Conservation (phyloP, 2,329 filamentous ascomycete genomes). For the Nannizziopsis barbatae region DNA sequence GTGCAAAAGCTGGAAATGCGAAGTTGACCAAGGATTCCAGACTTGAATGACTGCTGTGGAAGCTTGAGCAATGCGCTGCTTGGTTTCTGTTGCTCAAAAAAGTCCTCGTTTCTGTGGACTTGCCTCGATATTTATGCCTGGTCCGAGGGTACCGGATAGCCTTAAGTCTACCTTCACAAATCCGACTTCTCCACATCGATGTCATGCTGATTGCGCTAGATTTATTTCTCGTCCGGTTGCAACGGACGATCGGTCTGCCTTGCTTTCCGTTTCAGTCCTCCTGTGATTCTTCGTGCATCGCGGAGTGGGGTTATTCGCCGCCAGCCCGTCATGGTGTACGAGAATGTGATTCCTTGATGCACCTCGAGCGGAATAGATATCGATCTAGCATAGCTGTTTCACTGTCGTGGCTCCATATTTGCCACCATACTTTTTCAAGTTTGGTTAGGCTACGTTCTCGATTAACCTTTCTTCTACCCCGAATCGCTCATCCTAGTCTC, state of each 20-base stretch:
- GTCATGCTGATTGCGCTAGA: not conserved
- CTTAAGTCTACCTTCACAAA: not conserved
- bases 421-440: constrained; percentile 21
- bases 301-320: constrained; percentile 14
- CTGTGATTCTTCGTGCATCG: constrained; percentile 10
- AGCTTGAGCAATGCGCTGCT: not conserved
- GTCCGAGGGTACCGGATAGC: not conserved
- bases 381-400: constrained; percentile 15
- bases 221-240: constrained; percentile 2
- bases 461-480: constrained; percentile 5
- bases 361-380: constrained; percentile 9
- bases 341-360: constrained; percentile 7
- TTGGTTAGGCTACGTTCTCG: constrained; percentile 9
- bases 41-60: not conserved
- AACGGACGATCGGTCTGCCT: constrained; percentile 13
- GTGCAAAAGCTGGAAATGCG: not conserved
- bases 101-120: not conserved
- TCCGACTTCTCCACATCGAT: not conserved
- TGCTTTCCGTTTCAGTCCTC: constrained; percentile 18
- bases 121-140: constrained; percentile 9
- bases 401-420: constrained; percentile 29
- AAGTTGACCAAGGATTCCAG: not conserved
- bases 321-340: constrained; percentile 23
- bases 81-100: constrained; percentile 1
- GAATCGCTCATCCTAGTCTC: constrained; percentile 6